Evolutionary conservation across 352 stramenopile species (phyloP), one percentile per base, ranked within the genome.

Genomic region (Pythium myriotylum): DNA sequence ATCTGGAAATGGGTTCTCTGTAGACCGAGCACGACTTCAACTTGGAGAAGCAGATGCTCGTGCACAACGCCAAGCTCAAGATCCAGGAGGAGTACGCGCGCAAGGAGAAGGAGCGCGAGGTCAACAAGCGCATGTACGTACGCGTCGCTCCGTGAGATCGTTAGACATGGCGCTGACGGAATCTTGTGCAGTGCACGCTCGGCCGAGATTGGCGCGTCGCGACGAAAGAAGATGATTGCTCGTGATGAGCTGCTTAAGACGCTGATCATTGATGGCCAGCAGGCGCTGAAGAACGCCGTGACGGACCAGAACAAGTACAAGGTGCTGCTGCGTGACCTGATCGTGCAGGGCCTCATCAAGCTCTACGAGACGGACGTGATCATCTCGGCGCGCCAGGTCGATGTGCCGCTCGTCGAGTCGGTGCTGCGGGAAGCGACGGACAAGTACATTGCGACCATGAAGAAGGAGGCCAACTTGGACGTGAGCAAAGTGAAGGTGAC

Each of bases 11-110:
- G 4, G 17, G 48, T 74, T 32, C 19, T 23, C 16, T 39, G 57
- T 84, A 99, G 92, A 99, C 97, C 37, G 94, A 99, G 77, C 95
- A 99, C 68, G 97, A 99, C 79, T 99, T 99, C 78, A 99, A 99
- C 80, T 81, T 99, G 70, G 97, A 99, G 81, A 99, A 99, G 79
- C 96, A 99, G 79, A 98, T 98, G 76, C 84, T 99, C 32, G 92
- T 99, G 55, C 97, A 99, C 81, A 97, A 98, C 65, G 96, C 94
- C 62, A 99, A 99, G 83, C 81, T 98, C 58, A 94, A 94, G 81
- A 98, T 99, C 72, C 94, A 98, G 76, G 96, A 99, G 52, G 96
- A 99, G 76, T 99, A 98, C 74, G 72, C 84, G 46, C 95, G 97
- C 84, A 99, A 99, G 86, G 94, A 98, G 69, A 99, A 99, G 81